These are phyloP conservation scores for Russula lepida DNA, from an alignment of 768 basidiomycete species.

Conservation along the genomic window DNA sequence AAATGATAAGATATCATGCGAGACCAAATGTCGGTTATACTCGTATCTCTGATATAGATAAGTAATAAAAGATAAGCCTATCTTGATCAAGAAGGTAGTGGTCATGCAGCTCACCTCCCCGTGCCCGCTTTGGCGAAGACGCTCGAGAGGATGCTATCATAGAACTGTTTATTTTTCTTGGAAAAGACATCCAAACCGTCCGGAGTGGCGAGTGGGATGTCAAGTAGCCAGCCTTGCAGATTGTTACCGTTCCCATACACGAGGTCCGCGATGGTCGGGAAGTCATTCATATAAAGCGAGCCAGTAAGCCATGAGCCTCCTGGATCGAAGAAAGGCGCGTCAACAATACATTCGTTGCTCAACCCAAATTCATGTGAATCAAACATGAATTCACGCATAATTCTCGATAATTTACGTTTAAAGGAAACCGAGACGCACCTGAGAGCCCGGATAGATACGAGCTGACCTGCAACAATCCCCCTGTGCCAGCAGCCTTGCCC, in stretches of 20 bases:
- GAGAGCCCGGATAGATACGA: constrained; percentile 63
- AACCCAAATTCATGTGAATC: neutral
- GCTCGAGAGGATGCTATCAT: constrained; percentile 45
- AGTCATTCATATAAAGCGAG: constrained; percentile 57
- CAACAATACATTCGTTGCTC: neutral
- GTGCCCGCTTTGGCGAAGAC: constrained; percentile 46
- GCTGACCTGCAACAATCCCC: constrained; percentile 61
- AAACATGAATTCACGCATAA: too few species aligned
- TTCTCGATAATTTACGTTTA: too few species aligned
- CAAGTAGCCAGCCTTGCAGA: constrained; percentile 48
- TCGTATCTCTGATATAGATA: constrained; percentile 42
- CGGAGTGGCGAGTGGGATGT: constrained; percentile 48
- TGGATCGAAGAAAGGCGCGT: constrained; percentile 17
- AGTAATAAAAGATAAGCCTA: neutral
- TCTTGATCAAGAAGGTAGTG: neutral
- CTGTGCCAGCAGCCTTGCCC: constrained; percentile 49
- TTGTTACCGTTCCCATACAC: constrained; percentile 47
- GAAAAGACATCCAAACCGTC: constrained; percentile 42
- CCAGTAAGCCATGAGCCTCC: constrained; percentile 63
- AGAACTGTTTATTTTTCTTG: constrained; percentile 42
- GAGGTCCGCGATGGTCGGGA: constrained; percentile 47
- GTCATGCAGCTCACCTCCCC: constrained; percentile 39
- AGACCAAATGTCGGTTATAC: constrained; percentile 55
- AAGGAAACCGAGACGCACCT: constrained; percentile 31
- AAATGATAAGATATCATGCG: constrained; percentile 69